Percentiles rank a stretch among this genome's conserved stretches.
phyloP scores from a whole-genome alignment of 2,329 filamentous ascomycete genomes.

The Arthrinium phaeospermum region DNA sequence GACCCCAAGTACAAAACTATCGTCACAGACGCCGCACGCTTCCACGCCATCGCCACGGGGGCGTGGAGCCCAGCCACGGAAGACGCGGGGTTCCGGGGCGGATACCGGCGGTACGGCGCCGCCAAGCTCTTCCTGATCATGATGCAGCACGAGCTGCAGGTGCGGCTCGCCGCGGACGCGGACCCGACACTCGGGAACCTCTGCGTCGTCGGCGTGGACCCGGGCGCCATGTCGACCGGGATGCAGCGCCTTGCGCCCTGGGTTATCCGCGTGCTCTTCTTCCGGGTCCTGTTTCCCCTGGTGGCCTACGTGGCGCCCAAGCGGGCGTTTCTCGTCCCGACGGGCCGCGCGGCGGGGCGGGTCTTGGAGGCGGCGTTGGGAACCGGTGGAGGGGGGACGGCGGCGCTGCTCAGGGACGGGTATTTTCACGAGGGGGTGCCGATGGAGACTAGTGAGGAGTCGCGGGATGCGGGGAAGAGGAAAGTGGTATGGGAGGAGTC shows the following conservation, averaged over 20 bases:
- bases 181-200: conserved; percentile 40
- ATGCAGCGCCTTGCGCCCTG: conserved; percentile 28
- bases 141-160: conserved; percentile 44
- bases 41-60: not conserved
- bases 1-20: not conserved
- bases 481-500: not conserved
- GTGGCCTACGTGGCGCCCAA: not conserved
- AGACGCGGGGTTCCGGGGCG: conserved; percentile 39
- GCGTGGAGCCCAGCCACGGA: conserved; percentile 34
- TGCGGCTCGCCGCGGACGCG: conserved; percentile 39
- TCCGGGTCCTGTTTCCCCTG: conserved; percentile 20
- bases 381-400: too few relatives aligned
- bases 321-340: not conserved
- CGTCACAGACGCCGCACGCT: not conserved
- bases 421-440: not conserved
- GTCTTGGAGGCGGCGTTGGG: not conserved
- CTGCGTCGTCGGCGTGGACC: conserved; percentile 44
- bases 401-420: not conserved
- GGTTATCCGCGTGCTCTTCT: conserved; percentile 21
- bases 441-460: not conserved
- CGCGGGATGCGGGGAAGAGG: not conserved
- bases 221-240: conserved; percentile 44
- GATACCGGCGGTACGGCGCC: conserved; percentile 45
- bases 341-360: not conserved
- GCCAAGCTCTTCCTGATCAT: conserved; percentile 45